Percentiles rank a stretch among this genome's conserved stretches.
Conservation (phyloP, 148 eudicot species). For the Vaccinium vitisidaea region DNA sequence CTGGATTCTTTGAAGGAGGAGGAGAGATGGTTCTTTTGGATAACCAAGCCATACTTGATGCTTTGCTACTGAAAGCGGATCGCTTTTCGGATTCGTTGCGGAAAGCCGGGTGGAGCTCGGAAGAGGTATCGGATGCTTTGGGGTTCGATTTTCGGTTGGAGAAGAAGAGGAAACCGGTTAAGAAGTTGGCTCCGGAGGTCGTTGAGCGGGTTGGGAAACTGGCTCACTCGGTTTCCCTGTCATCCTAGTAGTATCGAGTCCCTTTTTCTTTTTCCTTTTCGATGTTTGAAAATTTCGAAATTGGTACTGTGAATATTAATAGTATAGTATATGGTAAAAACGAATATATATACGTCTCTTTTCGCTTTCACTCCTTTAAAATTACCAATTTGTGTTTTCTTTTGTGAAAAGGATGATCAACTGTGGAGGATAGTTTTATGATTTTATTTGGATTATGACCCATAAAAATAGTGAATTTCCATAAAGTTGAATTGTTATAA, state of each 20-base stretch:
- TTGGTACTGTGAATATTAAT: too few species aligned
- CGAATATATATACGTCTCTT: background rate
- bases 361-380: too few species aligned
- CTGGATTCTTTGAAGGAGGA: conserved; percentile 74
- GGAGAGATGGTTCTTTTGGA: conserved; percentile 73
- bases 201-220: conserved; percentile 63
- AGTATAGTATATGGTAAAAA: too few species aligned
- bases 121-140: conserved; percentile 80
- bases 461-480: too few species aligned
- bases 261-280: conserved; percentile 14
- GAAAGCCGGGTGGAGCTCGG: conserved; percentile 93
- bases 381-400: too few species aligned
- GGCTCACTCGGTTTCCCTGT: conserved; percentile 63
- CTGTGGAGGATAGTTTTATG: too few species aligned
- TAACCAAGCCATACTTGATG: conserved; percentile 76
- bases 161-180: conserved; percentile 54
- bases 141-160: conserved; percentile 73
- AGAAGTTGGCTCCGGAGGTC: conserved; percentile 72
- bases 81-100: conserved; percentile 69
- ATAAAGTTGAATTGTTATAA: too few species aligned
- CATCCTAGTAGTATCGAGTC: conserved; percentile 30
- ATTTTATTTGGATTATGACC: too few species aligned
- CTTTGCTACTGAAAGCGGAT: conserved; percentile 69
- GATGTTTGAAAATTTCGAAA: background rate
- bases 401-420: too few species aligned